phyloP scores from a whole-genome alignment of 1,284 basidiomycete species.

The Phenoliferia sp. region DNA sequence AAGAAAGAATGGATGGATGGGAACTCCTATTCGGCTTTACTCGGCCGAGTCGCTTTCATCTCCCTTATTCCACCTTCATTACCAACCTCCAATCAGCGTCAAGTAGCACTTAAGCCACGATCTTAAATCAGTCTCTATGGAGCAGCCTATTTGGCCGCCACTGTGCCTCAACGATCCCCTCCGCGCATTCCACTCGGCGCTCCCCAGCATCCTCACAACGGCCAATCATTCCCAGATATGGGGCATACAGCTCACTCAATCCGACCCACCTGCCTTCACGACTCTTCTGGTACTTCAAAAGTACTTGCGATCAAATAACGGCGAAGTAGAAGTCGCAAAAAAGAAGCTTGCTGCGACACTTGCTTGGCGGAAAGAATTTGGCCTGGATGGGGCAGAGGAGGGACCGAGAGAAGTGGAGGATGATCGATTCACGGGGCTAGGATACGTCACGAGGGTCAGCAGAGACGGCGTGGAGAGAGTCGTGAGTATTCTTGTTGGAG shows the following conservation, averaged over 20 bases:
- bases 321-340: conserved; percentile 10
- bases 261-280: neutral
- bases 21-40: no score
- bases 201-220: neutral
- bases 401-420: neutral
- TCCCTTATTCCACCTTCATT: no score
- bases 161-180: neutral
- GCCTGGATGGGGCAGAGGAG: neutral
- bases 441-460: neutral
- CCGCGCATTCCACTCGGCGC: neutral
- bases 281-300: conserved; percentile 15
- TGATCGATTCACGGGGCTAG: neutral
- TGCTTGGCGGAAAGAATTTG: conserved; percentile 19
- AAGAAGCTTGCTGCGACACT: conserved; percentile 10
- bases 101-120: no score
- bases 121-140: no score
- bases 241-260: neutral
- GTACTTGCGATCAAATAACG: conserved; percentile 7
- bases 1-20: no score
- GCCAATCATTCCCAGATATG: conserved; percentile 2
- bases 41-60: no score
- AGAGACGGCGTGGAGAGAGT: neutral
- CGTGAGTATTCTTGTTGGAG: neutral
- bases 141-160: neutral
- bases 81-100: no score